Percentiles rank a stretch among this genome's conserved stretches.
phyloP scores from a whole-genome alignment of 371 early-diverging fungal genomes.

The Zychaea mexicana region DNA sequence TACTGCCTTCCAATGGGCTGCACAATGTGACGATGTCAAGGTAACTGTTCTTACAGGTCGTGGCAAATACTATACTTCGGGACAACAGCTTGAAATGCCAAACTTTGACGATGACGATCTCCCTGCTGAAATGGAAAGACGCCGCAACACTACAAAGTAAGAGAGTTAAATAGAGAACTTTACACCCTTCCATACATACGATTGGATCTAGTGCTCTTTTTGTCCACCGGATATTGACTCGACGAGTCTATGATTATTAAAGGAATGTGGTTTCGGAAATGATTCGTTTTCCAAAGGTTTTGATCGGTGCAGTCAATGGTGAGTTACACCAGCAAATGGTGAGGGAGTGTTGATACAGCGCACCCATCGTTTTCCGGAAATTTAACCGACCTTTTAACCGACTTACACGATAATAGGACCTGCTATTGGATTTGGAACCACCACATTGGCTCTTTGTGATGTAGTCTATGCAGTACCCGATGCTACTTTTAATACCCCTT shows the following conservation, averaged over 20 bases:
- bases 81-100: slow-evolving; percentile 58
- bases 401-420: slow-evolving; percentile 46
- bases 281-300: slow-evolving; percentile 70
- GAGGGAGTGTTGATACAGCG: too few species aligned
- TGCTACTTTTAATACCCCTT: slow-evolving; percentile 69
- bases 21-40: slow-evolving; percentile 50
- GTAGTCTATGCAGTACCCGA: slow-evolving; percentile 66
- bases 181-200: too few species aligned
- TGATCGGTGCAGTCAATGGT: slow-evolving; percentile 79
- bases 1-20: slow-evolving; percentile 60
- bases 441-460: slow-evolving; percentile 71
- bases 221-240: too few species aligned
- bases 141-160: slow-evolving; percentile 27
- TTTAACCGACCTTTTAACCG: not conserved
- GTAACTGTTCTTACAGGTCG: slow-evolving; percentile 68
- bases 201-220: too few species aligned
- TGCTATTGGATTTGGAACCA: slow-evolving; percentile 72
- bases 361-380: too few species aligned
- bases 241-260: too few species aligned
- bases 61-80: slow-evolving; percentile 70
- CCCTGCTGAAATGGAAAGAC: slow-evolving; percentile 24
- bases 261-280: slow-evolving; percentile 58
- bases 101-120: slow-evolving; percentile 36
- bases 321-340: not conserved
- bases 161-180: too few species aligned